Percentiles rank a stretch among this genome's conserved stretches.
Conservation (phyloP, 306 rosid species). For the Clitoria ternatea region DNA sequence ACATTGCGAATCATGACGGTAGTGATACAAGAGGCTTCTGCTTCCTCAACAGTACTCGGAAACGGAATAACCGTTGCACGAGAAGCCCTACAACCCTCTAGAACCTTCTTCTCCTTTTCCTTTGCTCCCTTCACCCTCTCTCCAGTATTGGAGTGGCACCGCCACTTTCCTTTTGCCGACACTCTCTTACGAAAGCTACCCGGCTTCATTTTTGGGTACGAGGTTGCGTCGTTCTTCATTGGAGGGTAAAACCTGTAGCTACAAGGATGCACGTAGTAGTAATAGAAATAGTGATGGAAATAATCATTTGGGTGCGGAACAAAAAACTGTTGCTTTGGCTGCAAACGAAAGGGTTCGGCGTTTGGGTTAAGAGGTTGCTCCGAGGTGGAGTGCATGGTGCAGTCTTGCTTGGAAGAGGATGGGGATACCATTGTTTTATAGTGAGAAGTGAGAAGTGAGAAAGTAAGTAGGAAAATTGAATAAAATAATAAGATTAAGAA, state of each 20-base stretch:
- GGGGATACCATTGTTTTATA: too few relatives aligned
- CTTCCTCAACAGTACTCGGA: neutral
- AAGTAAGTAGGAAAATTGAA: neutral
- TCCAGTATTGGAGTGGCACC: neutral
- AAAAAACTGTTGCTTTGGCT: neutral
- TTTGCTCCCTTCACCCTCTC: neutral
- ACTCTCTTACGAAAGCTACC: neutral
- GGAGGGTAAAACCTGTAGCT: neutral
- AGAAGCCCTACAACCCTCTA: neutral
- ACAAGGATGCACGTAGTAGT: neutral
- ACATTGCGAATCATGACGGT: slow-evolving; percentile 29
- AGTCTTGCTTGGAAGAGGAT: neutral
- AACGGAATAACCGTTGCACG: neutral
- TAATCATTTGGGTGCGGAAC: neutral
- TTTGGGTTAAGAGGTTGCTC: neutral
- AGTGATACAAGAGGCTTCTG: neutral
- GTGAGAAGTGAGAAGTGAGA: neutral
- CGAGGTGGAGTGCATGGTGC: neutral
- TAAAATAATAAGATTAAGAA: neutral
- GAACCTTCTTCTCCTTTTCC: neutral
- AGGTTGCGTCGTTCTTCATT: neutral
- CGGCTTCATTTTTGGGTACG: neutral
- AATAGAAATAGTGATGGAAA: too few relatives aligned
- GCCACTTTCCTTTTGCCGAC: neutral
- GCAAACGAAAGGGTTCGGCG: neutral